phyloP scores from a whole-genome alignment of 2,329 filamentous ascomycete genomes.

The Penicillium sp. region DNA sequence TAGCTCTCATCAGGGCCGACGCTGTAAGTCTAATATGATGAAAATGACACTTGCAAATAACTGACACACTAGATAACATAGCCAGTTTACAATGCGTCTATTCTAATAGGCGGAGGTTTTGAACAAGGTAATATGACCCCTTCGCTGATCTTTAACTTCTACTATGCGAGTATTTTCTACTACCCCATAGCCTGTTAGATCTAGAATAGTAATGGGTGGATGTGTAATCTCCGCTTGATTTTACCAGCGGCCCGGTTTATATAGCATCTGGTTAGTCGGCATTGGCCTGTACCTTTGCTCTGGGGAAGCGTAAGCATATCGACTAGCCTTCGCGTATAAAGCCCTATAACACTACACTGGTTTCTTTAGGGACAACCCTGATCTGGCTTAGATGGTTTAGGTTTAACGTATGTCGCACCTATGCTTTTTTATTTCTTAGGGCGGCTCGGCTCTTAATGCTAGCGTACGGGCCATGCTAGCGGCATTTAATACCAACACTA shows the following conservation, averaged over 20 bases:
- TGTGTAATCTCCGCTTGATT: constrained; percentile 68
- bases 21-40: constrained; percentile 1
- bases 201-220: constrained; percentile 72
- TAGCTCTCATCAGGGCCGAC: constrained; percentile 9
- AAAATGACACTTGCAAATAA: background rate
- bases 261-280: constrained; percentile 70
- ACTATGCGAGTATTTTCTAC: constrained; percentile 70
- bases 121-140: constrained; percentile 63
- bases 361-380: constrained; percentile 64
- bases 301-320: constrained; percentile 65
- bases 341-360: constrained; percentile 71
- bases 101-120: constrained; percentile 60
- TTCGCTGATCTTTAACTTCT: constrained; percentile 67
- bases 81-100: constrained; percentile 37
- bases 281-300: constrained; percentile 70
- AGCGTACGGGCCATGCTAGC: constrained; percentile 55
- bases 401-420: constrained; percentile 48
- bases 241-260: constrained; percentile 73
- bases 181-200: constrained; percentile 74
- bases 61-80: constrained; percentile 15
- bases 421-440: constrained; percentile 24
- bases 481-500: constrained; percentile 59
- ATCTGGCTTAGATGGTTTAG: constrained; percentile 55
- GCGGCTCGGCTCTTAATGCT: constrained; percentile 54
- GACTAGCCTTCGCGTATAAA: constrained; percentile 50